A percentile compares a stretch with the other conserved stretches of the same genome.
These are phyloP conservation scores for Hypsizygus marmoreus DNA, from an alignment of 768 basidiomycete genomes.

Conservation along the genomic window DNA sequence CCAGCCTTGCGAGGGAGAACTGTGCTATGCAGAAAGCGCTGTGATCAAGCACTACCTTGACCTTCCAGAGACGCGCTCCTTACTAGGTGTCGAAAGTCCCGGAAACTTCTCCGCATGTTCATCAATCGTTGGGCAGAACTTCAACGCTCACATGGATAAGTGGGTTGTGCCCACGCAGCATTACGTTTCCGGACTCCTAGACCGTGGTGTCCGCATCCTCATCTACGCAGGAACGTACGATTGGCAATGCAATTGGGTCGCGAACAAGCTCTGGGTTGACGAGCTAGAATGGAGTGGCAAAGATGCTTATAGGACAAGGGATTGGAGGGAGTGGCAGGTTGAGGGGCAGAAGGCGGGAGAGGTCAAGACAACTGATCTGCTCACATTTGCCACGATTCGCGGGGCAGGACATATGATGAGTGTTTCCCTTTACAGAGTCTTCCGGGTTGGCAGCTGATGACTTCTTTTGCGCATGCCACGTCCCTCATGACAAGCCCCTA, in stretches of 20 bases:
- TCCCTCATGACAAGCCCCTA: slow-evolving; percentile 69
- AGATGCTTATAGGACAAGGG: slow-evolving; percentile 45
- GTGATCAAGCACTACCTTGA: slow-evolving; percentile 21
- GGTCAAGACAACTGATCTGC: slow-evolving; percentile 35
- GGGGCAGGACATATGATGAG: slow-evolving; percentile 62
- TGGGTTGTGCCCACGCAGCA: slow-evolving; percentile 50
- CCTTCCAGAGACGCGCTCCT: slow-evolving; percentile 17
- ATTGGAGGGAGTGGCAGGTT: slow-evolving; percentile 62
- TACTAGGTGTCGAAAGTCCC: slow-evolving; percentile 25
- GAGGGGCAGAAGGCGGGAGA: slow-evolving; percentile 50
- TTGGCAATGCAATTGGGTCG: slow-evolving; percentile 81
- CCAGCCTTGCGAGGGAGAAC: slow-evolving; percentile 24
- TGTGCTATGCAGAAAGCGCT: slow-evolving; percentile 23
- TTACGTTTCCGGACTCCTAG: slow-evolving; percentile 68
- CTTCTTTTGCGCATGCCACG: slow-evolving; percentile 37
- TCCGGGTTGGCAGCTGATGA: slow-evolving; percentile 13
- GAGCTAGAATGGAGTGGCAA: slow-evolving; percentile 72
- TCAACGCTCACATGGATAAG: slow-evolving; percentile 60
- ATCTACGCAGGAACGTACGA: slow-evolving; percentile 78
- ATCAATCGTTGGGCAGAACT: slow-evolving; percentile 45
- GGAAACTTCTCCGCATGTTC: slow-evolving; percentile 63
- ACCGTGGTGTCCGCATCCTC: slow-evolving; percentile 73
- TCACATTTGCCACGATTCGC: slow-evolving; percentile 41
- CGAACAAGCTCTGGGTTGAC: slow-evolving; percentile 77
- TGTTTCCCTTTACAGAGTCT: slow-evolving; percentile 19